Base-by-base conservation (phyloP, 192 early-diverging fungal genomes). In the Haplosporangium gracile region DNA sequence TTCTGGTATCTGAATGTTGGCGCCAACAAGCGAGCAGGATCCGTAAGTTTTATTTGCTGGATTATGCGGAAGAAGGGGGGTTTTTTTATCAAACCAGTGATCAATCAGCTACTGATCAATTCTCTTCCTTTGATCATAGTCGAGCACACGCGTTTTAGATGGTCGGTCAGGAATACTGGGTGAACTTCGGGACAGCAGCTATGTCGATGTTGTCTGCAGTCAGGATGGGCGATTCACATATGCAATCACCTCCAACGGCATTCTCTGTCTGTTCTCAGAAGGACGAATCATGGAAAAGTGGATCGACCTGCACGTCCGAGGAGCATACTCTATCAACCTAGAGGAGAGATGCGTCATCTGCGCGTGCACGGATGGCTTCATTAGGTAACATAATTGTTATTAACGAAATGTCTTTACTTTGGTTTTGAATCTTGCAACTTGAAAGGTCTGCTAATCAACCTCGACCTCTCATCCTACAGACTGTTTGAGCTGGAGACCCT, bases 251-350 rank as follows among this genome's bases (percentile, higher is more conserved):
- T 91, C 92, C 9, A 91, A 90, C 20, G 96, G 96, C 22, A 89
- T 91, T 11, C 82, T 97, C 29, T 91, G 94, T 51, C 78, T 93
- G 40, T 95, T 97, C 57, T 90, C 92, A 40, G 91, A 94, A 53
- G 89, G 83, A 2, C 82, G 93, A 49, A 83, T 90, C 16, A 87
- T 96, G 85, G 94, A 96, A 74, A 96, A 95, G 82, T 97, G 96
- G 96, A 91, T 96, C n/a, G 91, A 96, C 82, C 84, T 96, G 47
- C 93, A 95, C 89, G 94, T 95, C 65, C 73, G 80, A 79, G 83
- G 88, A 55, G 94, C 93, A n/a, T 90, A 80, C 43, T 96, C 94
- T 36, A 75, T 97, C 15, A 81, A 88, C 47, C 88, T 95, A 10
- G 89, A 91, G n/a, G 87, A 93, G 0, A 82, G 82, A 24, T 91